These are phyloP conservation scores for Globisporangium nagaii DNA, from an alignment of 352 stramenopile species.

Conservation along the genomic window DNA sequence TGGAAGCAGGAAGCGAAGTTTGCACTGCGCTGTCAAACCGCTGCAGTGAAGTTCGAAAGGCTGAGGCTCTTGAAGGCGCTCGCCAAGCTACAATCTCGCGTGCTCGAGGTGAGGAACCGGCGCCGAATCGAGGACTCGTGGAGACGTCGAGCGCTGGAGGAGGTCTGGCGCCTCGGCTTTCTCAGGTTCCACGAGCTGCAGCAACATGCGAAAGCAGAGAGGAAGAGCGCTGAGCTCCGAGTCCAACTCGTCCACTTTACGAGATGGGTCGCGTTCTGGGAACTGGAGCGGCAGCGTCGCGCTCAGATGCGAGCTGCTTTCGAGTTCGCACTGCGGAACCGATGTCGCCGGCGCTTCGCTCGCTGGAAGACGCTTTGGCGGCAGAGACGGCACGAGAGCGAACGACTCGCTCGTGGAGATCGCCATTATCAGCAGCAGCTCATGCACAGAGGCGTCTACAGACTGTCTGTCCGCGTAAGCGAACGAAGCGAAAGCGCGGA, in stretches of 20 bases:
- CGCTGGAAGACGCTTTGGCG: conserved; percentile 14
- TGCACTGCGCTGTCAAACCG: background rate
- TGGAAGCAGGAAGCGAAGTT: background rate
- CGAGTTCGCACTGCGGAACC: conserved; percentile 1
- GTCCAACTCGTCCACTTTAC: background rate
- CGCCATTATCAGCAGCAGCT: conserved; percentile 11
- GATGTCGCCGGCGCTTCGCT: conserved; percentile 9
- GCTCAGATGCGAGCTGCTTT: background rate
- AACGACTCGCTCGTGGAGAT: conserved; percentile 8
- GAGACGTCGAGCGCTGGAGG: background rate
- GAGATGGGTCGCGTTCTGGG: background rate
- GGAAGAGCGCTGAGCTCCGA: background rate
- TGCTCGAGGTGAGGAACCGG: background rate
- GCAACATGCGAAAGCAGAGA: background rate
- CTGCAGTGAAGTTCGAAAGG: background rate
- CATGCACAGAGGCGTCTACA: conserved; percentile 17
- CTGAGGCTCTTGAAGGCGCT: background rate
- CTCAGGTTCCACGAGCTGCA: conserved; percentile 5
- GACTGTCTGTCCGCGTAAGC: conserved; percentile 17
- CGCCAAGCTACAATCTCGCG: background rate
- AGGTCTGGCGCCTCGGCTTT: conserved; percentile 4
- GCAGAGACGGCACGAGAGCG: background rate
- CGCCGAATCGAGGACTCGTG: background rate
- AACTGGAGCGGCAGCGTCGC: background rate
- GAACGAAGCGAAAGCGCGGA: conserved; percentile 16